Conservation (phyloP, 2,329 filamentous ascomycete species). For the Dothidotthia symphoricarpi region DNA sequence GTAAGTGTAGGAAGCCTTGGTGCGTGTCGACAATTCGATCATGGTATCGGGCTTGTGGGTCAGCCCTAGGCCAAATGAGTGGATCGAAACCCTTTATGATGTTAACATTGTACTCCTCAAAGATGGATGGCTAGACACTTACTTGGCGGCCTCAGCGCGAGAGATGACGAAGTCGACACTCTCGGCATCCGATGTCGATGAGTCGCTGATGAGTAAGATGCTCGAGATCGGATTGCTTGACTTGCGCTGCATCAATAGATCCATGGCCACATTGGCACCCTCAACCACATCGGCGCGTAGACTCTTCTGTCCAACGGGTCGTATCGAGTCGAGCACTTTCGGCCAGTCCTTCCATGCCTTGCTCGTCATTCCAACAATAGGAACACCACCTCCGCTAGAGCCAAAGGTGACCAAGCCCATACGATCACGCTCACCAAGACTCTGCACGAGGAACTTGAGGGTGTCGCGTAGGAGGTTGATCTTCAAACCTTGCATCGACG, state of each 20-base stretch:
- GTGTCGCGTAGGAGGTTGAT: constrained; percentile 92
- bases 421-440: constrained; percentile 85
- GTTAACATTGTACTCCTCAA: constrained; percentile 13
- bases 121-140: constrained; percentile 42
- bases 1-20: constrained; percentile 96
- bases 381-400: constrained; percentile 87
- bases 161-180: constrained; percentile 98
- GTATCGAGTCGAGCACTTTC: constrained; percentile 80
- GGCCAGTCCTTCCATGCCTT: constrained; percentile 92
- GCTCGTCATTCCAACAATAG: constrained; percentile 96
- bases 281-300: constrained; percentile 95
- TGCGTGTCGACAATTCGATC: constrained; percentile 93
- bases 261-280: constrained; percentile 97
- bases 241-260: constrained; percentile 95
- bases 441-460: constrained; percentile 85
- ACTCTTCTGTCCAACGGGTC: constrained; percentile 94
- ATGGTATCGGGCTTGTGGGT: constrained; percentile 98
- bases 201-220: constrained; percentile 96
- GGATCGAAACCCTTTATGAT: constrained; percentile 73
- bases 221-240: constrained; percentile 92
- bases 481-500: constrained; percentile 99
- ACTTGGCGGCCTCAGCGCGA: constrained; percentile 94
- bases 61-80: constrained; percentile 93
- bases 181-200: constrained; percentile 88
- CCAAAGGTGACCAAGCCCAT: constrained; percentile 98